Evolutionary conservation across 2,329 filamentous ascomycete genomes (phyloP), one percentile per base, ranked within the genome.

Genomic region (Penicillium thymicola): DNA sequence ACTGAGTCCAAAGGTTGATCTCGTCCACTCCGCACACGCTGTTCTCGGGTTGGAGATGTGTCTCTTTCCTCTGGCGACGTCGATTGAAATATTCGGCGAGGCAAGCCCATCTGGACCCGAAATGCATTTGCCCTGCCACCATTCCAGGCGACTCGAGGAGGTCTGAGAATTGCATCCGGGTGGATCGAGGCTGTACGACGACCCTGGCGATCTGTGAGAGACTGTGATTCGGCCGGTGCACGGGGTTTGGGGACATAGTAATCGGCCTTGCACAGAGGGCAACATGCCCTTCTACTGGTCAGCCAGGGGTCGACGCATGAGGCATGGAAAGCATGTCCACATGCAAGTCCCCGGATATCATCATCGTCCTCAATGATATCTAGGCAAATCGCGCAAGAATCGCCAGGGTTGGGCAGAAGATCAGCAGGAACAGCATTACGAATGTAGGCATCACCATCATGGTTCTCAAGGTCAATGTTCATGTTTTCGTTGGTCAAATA

Each of bases 321-420:
- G 49, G 92, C 92, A 72, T 99, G 94, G 83, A 97, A 99, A 52
- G 93, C 92, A 74, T 99, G 94, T n/a, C 94, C 94, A 69, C 94
- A 99, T 4, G 90, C 92, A 59, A 99, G 78, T 2, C 94, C 94
- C 65, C 94, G 90, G 48, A 99, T 87, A 70, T 99, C 93, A 66
- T 97, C 94, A 61, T 97, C 90, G 61, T 97, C 91, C 72, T 99
- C 94, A 18, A 99, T 83, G 0, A 85, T 88, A 70, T 99, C 94
- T 63, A 99, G 88, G 74, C 94, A 99, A 67, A 99, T 97, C 49
- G 94, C 94, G 75, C 94, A 99, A 2, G 91, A 89, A 70, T 99
- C 94, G 42, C 93, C 94, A 0, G 91, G 89, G 51, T 88, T 88
- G 27, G 86, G 85, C 57, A 96, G 78, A 70, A 92, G 81, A 67